Base-by-base conservation (phyloP, 116 monocot species). In the Zostera marina region DNA sequence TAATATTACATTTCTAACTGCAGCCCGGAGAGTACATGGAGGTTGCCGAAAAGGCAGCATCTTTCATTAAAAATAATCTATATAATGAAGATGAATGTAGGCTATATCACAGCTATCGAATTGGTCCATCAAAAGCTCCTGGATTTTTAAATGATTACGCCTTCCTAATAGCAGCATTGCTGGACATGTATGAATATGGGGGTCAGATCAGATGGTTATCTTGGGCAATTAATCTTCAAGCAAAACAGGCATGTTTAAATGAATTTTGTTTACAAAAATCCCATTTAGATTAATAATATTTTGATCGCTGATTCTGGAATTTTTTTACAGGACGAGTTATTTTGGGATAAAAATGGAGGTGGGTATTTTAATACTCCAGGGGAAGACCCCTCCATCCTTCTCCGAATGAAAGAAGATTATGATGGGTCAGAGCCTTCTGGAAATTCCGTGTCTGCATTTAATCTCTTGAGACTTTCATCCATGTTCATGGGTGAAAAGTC, bases 401-500 rank as follows among this genome's bases (percentile, higher is more conserved):
- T 92, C 39, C 80, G 92, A 24, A 63, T 87, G 42, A 92, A 92
- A 70, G 92, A 92, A 59, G 92, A 92, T 72, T 60, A 92, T 74
- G 92, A 92, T 81, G 92, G 92, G 25, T 80, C 92, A 25, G 92
- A 92, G 63, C 87, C 92, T 59, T 92, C 92, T 26, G 92, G 92
- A 23, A 92, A 92, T 59, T 92, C 92, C 11, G 74, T 92, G 47
- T 73, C 92, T 43, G 83, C 79, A 12, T 71, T 83, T 25, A 92
- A 92, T 70, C 77, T 92, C 26, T 71, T 83, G 22, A 75, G 92
- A 65, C 62, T 92, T 23, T 73, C 92, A 14, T 81, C 83, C 25
- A 67, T 87, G 42, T 62, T 92, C 68, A 59, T 45, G 63, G 74
- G 71, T 12, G 63, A 52, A 25, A 74, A 46, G 52, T 76, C 92